Evolutionary conservation across 208 protist genomes (phyloP).

Genomic region (Trichomonas vaginalis): DNA sequence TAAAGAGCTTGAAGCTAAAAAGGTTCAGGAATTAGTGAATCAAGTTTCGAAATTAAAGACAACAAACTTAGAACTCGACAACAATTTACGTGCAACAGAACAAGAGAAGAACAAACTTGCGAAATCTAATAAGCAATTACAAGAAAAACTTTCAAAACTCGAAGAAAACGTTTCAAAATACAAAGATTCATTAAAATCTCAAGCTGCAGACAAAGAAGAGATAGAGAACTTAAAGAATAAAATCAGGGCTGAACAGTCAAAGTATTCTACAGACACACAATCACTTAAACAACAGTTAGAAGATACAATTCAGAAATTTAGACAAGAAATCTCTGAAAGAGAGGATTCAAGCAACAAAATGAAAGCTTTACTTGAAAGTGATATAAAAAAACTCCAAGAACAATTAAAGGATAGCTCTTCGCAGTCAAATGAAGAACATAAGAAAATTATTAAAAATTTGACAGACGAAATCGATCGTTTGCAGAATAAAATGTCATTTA

Average conservation of each 20-base stretch:
- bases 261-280: background rate
- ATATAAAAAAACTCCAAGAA: background rate
- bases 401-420: background rate
- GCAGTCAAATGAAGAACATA: background rate
- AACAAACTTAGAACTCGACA: background rate
- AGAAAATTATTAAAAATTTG: background rate
- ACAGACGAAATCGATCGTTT: background rate
- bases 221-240: background rate
- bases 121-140: background rate
- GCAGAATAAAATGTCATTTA: background rate
- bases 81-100: background rate
- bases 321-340: background rate
- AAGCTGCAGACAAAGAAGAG: background rate
- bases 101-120: background rate
- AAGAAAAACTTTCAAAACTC: background rate
- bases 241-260: background rate
- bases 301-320: background rate
- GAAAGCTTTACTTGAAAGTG: background rate
- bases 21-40: background rate
- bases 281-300: background rate
- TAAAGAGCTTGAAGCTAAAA: background rate
- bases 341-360: background rate
- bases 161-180: background rate
- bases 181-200: background rate
- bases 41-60: background rate